A percentile compares a stretch with the other conserved stretches of the same genome.
These are phyloP conservation scores for Eragrostis curvula DNA, from an alignment of 176 grass and related monocot genomes.

Conservation along the genomic window DNA sequence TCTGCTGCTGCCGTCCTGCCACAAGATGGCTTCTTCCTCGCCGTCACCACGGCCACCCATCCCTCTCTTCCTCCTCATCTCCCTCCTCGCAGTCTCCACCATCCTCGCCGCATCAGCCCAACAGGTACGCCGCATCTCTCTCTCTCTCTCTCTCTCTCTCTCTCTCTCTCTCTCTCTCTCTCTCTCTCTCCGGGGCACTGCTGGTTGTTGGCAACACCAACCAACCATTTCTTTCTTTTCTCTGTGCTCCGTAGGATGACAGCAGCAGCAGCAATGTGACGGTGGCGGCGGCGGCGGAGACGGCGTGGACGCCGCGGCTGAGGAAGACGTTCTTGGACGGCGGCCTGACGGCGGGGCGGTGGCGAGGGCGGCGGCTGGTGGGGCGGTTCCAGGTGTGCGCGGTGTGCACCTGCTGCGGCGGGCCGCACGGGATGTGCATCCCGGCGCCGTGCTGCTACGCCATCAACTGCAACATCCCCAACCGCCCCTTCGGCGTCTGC, in stretches of 20 bases:
- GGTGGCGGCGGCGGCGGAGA: background rate
- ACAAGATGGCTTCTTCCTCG: constrained; percentile 36
- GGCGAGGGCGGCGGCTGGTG: constrained; percentile 49
- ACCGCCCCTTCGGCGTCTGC: constrained; percentile 88
- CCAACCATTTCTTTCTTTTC: background rate
- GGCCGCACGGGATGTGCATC: constrained; percentile 66
- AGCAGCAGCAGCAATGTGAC: constrained; percentile 12
- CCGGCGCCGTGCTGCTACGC: constrained; percentile 95
- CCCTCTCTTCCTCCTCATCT: constrained; percentile 7
- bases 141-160: constrained; percentile 30
- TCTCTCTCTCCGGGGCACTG: too few species aligned
- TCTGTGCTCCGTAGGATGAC: background rate
- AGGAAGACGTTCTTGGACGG: constrained; percentile 42
- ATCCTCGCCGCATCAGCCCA: constrained; percentile 4
- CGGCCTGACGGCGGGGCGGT: background rate
- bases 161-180: background rate
- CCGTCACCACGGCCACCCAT: constrained; percentile 23
- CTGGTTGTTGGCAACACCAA: background rate
- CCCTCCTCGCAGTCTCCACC: background rate
- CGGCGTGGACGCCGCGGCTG: constrained; percentile 43
- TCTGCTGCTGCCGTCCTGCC: background rate
- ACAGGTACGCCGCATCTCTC: constrained; percentile 13
- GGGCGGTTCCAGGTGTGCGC: constrained; percentile 80
- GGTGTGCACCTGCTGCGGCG: constrained; percentile 85
- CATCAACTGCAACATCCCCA: constrained; percentile 93